These are phyloP conservation scores for Diatrype stigma DNA, from an alignment of 2,329 filamentous ascomycete genomes.

Conservation along the genomic window DNA sequence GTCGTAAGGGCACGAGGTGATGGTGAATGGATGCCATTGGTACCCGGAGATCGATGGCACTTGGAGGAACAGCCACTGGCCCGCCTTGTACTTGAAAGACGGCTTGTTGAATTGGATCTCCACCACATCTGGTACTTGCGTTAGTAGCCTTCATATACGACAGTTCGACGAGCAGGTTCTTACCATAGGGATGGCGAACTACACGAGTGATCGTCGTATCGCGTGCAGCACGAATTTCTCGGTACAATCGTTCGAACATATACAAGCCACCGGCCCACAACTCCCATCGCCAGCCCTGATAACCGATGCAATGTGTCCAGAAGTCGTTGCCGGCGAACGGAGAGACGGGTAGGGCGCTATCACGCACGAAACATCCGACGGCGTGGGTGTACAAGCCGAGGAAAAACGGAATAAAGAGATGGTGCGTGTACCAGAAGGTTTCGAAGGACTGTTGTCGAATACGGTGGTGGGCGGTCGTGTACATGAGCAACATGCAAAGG, in stretches of 20 bases:
- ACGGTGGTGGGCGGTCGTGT: conserved; percentile 87
- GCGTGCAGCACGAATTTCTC: conserved; percentile 80
- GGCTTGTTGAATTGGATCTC: conserved; percentile 97
- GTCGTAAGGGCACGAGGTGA: conserved; percentile 95
- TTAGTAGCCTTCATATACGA: conserved; percentile 22
- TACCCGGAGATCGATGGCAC: conserved; percentile 81
- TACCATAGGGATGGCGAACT: conserved; percentile 90
- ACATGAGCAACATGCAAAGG: conserved; percentile 98
- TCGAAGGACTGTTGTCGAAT: conserved; percentile 97
- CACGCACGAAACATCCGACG: conserved; percentile 92
- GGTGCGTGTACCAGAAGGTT: conserved; percentile 99
- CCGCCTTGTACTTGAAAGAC: conserved; percentile 95
- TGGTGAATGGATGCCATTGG: conserved; percentile 99
- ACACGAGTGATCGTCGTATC: conserved; percentile 89
- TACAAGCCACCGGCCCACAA: conserved; percentile 82
- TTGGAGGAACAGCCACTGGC: conserved; percentile 97
- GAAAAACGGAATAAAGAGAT: conserved; percentile 95
- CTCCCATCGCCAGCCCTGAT: conserved; percentile 97
- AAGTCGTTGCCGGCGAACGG: conserved; percentile 79
- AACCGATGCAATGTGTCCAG: conserved; percentile 92
- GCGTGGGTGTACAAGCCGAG: conserved; percentile 94
- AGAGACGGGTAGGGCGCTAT: conserved; percentile 66
- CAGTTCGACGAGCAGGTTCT: conserved; percentile 30
- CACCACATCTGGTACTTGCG: conserved; percentile 64
- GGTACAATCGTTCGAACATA: conserved; percentile 81